Conservation (phyloP, 2,329 filamentous ascomycete species). For the Metarhizium album region DNA sequence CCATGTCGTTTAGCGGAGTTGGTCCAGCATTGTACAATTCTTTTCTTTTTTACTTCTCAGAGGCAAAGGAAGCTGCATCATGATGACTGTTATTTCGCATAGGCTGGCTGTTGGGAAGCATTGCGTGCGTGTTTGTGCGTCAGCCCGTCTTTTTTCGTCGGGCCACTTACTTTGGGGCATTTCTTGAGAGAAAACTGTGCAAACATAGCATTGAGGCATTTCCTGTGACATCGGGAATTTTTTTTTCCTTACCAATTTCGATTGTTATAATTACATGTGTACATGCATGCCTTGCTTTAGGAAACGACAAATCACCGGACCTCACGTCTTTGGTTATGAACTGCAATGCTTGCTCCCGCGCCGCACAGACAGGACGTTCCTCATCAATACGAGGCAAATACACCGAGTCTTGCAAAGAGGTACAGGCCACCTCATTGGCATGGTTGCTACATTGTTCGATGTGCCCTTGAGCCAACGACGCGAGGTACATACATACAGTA, state of each 20-base stretch:
- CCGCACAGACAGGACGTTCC: too few relatives aligned
- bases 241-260: too few relatives aligned
- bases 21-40: not conserved
- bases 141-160: not conserved
- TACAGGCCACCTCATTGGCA: not conserved
- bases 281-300: too few relatives aligned
- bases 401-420: not conserved
- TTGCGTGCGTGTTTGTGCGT: not conserved
- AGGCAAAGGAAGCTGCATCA: not conserved
- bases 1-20: not conserved
- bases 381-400: not conserved
- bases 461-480: slow-evolving; percentile 3
- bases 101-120: not conserved
- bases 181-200: not conserved
- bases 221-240: too few relatives aligned
- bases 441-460: not conserved
- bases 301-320: too few relatives aligned
- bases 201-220: slow-evolving; percentile 3
- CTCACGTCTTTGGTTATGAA: too few relatives aligned
- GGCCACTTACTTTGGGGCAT: not conserved
- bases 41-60: not conserved
- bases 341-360: too few relatives aligned
- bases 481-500: slow-evolving; percentile 1
- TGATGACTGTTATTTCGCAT: not conserved
- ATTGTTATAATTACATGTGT: too few relatives aligned